Base-by-base conservation (phyloP, 2,329 filamentous ascomycete species). In the Gremmenia infestans region DNA sequence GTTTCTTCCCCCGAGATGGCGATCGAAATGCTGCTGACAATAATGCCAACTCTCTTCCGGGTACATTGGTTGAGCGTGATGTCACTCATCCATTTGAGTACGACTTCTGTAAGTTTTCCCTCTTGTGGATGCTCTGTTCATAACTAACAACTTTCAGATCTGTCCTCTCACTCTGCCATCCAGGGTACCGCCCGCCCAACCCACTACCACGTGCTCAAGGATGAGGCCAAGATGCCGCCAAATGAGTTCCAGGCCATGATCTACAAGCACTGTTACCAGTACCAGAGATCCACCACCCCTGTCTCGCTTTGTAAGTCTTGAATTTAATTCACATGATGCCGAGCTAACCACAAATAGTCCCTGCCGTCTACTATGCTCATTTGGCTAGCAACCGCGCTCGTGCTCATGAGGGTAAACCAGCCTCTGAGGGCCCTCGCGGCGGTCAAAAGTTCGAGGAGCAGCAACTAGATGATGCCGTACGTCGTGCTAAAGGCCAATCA, bases 351-450 rank as follows among this genome's bases (percentile, higher is more conserved):
- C 70, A 73, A 81, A 36, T 55, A 63, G 62, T 86, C 62, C 94
- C 94, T 0, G 91, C 94, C 0, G 87, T 97, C 0, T 99, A 99
- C 78, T 99, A 99, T 65, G 91, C 95, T 0, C 94, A 99, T 72
- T 74, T 99, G 60, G 91, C 92, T 36, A 87, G 91, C 8, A 83
- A 85, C 56, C 89, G 94, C 50, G 91, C 89, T 19, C 85, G 85
- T 53, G 78, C 85, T 3, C 94, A 99, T 62, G 86, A 93, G 66
- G 71, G 77, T 56, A 63, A 74, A 3, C 67, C 74, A 0, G 69
- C 75, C 0, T 79, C 76, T 15, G 73, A 70, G 59, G 73, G 80
- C 66, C 68, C 75, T 70, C 63, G 71, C 51, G 62, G 71, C 51
- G 74, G 75, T 11, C 71, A 74, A 45, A 78, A 79, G 63, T 76